phyloP scores from a whole-genome alignment of 202 grass and related monocot species.

The Alloteropsis angusta region DNA sequence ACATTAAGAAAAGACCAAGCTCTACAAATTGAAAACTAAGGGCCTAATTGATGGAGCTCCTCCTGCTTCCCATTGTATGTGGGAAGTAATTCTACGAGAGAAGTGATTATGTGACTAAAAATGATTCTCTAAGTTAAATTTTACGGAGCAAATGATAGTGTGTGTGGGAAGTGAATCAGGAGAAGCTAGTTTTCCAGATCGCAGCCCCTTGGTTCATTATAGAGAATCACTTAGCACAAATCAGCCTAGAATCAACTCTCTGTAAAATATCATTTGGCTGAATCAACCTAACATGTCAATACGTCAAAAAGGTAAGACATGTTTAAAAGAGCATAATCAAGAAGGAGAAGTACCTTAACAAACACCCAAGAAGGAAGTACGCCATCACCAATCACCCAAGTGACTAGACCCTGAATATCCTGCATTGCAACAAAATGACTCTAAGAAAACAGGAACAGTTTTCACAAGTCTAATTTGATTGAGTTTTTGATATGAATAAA shows the following conservation, averaged over 20 bases:
- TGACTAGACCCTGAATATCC: conserved; percentile 80
- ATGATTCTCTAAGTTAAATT: no score
- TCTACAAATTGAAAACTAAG: background rate
- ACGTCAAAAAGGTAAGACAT: background rate
- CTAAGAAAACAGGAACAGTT: conserved; percentile 1
- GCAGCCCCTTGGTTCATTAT: no score
- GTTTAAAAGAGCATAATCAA: background rate
- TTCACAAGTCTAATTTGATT: background rate
- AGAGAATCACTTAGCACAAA: no score
- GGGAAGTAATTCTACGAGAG: no score
- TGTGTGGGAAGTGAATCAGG: no score
- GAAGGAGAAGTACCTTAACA: conserved; percentile 55
- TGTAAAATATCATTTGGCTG: no score
- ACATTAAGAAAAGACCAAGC: background rate
- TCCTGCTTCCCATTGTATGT: no score
- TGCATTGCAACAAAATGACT: conserved; percentile 39
- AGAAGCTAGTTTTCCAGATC: no score
- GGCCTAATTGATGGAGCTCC: no score
- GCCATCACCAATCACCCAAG: conserved; percentile 86
- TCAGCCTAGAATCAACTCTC: no score
- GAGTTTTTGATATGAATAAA: conserved; percentile 18
- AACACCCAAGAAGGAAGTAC: conserved; percentile 83
- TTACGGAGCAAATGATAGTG: no score
- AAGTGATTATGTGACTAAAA: no score
- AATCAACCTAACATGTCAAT: background rate